Evolutionary conservation across 2,329 filamentous ascomycete genomes (phyloP).

Genomic region (Tolypocladium endophyticum): DNA sequence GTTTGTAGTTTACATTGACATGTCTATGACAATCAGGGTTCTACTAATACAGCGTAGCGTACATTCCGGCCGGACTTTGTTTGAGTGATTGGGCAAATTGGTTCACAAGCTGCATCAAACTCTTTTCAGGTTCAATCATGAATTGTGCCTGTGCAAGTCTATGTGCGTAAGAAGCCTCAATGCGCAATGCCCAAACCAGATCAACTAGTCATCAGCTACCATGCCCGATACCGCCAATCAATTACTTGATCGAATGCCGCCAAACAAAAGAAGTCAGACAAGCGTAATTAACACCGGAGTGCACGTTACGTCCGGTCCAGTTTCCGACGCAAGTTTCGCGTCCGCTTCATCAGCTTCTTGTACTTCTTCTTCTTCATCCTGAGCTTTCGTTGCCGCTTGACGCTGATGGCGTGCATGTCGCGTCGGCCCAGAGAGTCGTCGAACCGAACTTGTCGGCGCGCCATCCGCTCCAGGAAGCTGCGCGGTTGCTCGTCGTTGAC

Average conservation of each 20-base stretch:
- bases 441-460: constrained; percentile 50
- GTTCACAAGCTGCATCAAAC: not conserved
- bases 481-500: constrained; percentile 36
- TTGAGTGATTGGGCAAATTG: not conserved
- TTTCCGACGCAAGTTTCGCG: constrained; percentile 78
- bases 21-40: not conserved
- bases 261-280: constrained; percentile 10
- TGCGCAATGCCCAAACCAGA: constrained; percentile 17
- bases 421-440: constrained; percentile 40
- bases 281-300: not conserved
- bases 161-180: constrained; percentile 16
- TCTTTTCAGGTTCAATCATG: not conserved
- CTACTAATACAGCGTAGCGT: not conserved
- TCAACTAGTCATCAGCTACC: constrained; percentile 14
- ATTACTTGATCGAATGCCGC: constrained; percentile 14
- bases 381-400: constrained; percentile 82
- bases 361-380: constrained; percentile 99
- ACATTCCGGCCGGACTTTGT: not conserved
- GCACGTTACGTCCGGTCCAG: constrained; percentile 52
- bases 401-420: constrained; percentile 74
- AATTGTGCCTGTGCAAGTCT: constrained; percentile 22
- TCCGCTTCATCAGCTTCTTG: constrained; percentile 96
- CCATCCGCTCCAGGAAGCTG: constrained; percentile 63
- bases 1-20: not conserved
- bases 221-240: constrained; percentile 19